A percentile compares a stretch with the other conserved stretches of the same genome.
These are phyloP conservation scores for Blastobotrys americana DNA, from an alignment of 805 yeast genomes.

Conservation along the genomic window DNA sequence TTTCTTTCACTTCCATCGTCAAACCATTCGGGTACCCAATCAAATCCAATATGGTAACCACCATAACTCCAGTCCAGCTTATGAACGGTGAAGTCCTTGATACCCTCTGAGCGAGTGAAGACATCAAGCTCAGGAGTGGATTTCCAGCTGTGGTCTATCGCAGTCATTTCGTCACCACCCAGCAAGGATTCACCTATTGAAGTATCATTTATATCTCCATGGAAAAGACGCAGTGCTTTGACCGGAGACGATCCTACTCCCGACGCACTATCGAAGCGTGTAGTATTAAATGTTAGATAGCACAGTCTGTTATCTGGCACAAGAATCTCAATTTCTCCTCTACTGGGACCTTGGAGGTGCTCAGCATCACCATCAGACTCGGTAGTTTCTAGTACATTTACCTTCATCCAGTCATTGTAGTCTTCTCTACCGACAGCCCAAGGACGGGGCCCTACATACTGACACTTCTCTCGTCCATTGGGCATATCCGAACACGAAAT, in stretches of 20 bases:
- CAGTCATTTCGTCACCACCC: background rate
- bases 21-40: constrained; percentile 65
- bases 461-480: constrained; percentile 49
- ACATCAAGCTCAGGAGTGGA: constrained; percentile 26
- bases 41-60: constrained; percentile 53
- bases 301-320: constrained; percentile 62
- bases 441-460: constrained; percentile 45
- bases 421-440: constrained; percentile 38
- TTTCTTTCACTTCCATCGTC: constrained; percentile 32
- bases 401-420: constrained; percentile 39
- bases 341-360: constrained; percentile 28
- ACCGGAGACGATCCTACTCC: constrained; percentile 48
- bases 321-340: constrained; percentile 52
- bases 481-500: constrained; percentile 31
- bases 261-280: constrained; percentile 33
- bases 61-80: constrained; percentile 53
- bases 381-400: constrained; percentile 44
- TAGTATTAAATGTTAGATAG: constrained; percentile 49
- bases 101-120: constrained; percentile 54
- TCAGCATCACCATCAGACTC: constrained; percentile 25
- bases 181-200: too few relatives aligned
- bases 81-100: constrained; percentile 56
- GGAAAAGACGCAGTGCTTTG: constrained; percentile 49
- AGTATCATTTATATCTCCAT: constrained; percentile 19
- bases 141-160: background rate